phyloP scores from a whole-genome alignment of 805 yeast genomes.

The Candida gorgasii region DNA sequence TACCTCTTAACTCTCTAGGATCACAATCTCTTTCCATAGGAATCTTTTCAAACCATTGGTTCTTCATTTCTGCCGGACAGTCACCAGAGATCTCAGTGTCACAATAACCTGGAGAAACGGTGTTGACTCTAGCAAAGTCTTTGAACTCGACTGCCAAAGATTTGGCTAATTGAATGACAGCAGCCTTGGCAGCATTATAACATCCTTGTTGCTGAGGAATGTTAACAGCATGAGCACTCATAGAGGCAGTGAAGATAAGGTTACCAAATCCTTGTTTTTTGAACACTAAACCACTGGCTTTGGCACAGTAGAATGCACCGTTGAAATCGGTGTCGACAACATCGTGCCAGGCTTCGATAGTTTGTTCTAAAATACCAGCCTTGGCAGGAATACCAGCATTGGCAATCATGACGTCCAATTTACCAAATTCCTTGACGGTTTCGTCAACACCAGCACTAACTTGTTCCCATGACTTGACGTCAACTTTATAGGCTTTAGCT shows the following conservation, averaged over 20 bases:
- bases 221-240: slow-evolving; percentile 86
- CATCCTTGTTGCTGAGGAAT: slow-evolving; percentile 84
- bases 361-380: slow-evolving; percentile 41
- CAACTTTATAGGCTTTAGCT: slow-evolving; percentile 31
- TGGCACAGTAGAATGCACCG: slow-evolving; percentile 79
- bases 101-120: slow-evolving; percentile 85
- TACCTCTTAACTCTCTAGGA: slow-evolving; percentile 78
- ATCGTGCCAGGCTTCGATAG: slow-evolving; percentile 64
- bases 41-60: slow-evolving; percentile 42
- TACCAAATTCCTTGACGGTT: slow-evolving; percentile 35
- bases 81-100: slow-evolving; percentile 60
- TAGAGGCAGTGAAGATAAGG: slow-evolving; percentile 80
- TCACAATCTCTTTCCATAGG: slow-evolving; percentile 76
- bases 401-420: slow-evolving; percentile 45
- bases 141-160: slow-evolving; percentile 91
- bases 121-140: slow-evolving; percentile 72
- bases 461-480: slow-evolving; percentile 38
- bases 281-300: slow-evolving; percentile 70
- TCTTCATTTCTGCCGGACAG: slow-evolving; percentile 34
- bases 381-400: slow-evolving; percentile 50
- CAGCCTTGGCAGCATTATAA: slow-evolving; percentile 87
- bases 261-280: slow-evolving; percentile 73
- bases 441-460: slow-evolving; percentile 32
- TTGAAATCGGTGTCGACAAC: slow-evolving; percentile 74
- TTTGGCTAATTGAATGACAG: slow-evolving; percentile 67